phyloP scores from a whole-genome alignment of 2,329 filamentous ascomycete genomes.

The Biscogniauxia sp. region DNA sequence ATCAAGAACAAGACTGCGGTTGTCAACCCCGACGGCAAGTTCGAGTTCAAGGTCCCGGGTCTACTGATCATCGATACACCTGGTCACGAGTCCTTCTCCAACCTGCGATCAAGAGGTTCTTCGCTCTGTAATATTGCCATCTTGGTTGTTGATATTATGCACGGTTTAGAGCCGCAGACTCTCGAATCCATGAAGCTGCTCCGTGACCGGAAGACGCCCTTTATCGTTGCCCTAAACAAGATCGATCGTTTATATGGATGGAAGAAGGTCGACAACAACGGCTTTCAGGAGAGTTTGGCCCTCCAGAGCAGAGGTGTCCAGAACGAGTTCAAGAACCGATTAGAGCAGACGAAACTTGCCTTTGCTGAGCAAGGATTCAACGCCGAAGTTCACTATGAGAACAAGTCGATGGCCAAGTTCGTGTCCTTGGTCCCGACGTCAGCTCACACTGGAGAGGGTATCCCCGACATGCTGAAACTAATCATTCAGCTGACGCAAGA shows the following conservation, averaged over 20 bases:
- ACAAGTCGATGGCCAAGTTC: conserved; percentile 91
- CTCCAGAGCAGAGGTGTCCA: conserved; percentile 91
- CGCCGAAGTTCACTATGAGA: conserved; percentile 93
- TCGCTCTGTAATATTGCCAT: conserved; percentile 99
- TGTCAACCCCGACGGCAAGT: conserved; percentile 84
- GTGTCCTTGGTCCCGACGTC: conserved; percentile 98
- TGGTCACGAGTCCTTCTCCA: conserved; percentile 99
- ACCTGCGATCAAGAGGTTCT: conserved; percentile 92
- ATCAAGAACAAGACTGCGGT: conserved; percentile 90
- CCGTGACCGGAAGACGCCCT: conserved; percentile 90
- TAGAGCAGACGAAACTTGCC: conserved; percentile 87
- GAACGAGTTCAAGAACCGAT: conserved; percentile 87
- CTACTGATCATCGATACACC: conserved; percentile 96
- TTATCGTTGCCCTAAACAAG: conserved; percentile 99
- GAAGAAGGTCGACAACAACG: conserved; percentile 99
- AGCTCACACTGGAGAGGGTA: conserved; percentile 97
- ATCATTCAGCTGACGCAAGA: conserved; percentile 91
- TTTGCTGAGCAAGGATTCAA: conserved; percentile 98
- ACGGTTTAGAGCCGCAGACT: conserved; percentile 95
- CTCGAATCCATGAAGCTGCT: conserved; percentile 95
- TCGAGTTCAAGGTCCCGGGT: conserved; percentile 97
- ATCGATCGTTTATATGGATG: conserved; percentile 99
- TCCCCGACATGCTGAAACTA: conserved; percentile 97
- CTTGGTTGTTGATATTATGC: conserved; percentile 98
- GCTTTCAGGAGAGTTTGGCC: conserved; percentile 87